These are phyloP conservation scores for Pharus latifolius DNA, from an alignment of 176 grass and related monocot species.

Conservation along the genomic window DNA sequence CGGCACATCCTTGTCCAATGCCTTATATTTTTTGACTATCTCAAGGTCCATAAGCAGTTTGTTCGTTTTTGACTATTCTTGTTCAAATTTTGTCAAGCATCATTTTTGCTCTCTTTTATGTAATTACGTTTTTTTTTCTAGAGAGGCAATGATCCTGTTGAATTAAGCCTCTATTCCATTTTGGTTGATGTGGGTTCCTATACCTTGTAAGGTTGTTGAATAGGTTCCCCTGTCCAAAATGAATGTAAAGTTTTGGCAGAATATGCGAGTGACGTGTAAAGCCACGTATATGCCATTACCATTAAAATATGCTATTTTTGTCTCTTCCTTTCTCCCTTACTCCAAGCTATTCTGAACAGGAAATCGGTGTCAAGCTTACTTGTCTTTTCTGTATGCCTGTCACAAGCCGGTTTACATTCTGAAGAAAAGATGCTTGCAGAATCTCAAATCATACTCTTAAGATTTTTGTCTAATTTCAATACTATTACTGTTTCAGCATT, in stretches of 20 bases:
- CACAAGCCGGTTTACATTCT: background rate
- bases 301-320: background rate
- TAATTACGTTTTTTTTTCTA: background rate
- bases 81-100: background rate
- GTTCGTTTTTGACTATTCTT: background rate
- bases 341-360: too few species aligned
- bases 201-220: too few species aligned
- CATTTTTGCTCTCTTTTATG: background rate
- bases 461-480: background rate
- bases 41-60: conserved; percentile 49
- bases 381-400: background rate
- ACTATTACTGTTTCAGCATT: background rate
- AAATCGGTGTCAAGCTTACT: background rate
- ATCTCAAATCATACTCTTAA: background rate
- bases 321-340: background rate
- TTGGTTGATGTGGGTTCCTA: background rate
- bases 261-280: background rate
- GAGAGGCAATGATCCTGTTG: too few species aligned
- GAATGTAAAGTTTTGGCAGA: background rate
- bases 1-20: conserved; percentile 96
- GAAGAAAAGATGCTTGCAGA: background rate
- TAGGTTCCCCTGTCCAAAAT: background rate
- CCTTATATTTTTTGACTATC: conserved; percentile 95
- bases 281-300: background rate
- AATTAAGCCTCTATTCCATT: background rate